Base-by-base conservation (phyloP, 2,329 filamentous ascomycete genomes). In the Madurella mycetomatis region DNA sequence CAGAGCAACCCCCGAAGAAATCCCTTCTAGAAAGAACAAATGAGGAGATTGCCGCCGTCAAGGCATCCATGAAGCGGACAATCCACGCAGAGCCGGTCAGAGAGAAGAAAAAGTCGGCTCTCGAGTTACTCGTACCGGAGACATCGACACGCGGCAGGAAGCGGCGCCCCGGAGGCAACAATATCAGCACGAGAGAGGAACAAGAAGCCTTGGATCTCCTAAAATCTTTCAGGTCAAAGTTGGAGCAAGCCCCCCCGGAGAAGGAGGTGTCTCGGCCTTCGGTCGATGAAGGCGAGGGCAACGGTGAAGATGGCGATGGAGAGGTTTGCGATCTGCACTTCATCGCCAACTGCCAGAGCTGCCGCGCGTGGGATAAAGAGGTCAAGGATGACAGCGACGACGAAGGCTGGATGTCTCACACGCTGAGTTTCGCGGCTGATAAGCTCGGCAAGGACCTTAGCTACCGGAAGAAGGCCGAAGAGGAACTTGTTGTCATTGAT, bases 291-390 rank as follows among this genome's bases (percentile, higher is more conserved):
- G 61, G 60, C 5, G 66, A 60, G 25, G 62, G 65, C 9, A 65
- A 66, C 12, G 66, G 65, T 32, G 62, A 62, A 39, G 64, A 61
- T 5, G 58, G 86, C 2, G 80, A 95, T 67, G 85, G 84, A 2
- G 80, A 80, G 47, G 77, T 95, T 4, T 99, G 94, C 67, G 94
- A 97, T 69, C 74, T 99, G 37, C 94, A 99, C 69, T 99, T 97
- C 70, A 95, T 99, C 59, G 88, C 88, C 47, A 89, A 95, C 64
- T 99, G 94, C 70, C 90, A 96, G 67, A 96, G 90, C 43, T 97
- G 94, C 70, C 84, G 83, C 55, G 82, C 86, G 0, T 96, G 92
- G 90, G 88, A 95, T 65, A 80, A 85, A 62, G 82, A 77, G 3
- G 75, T 77, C 12, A 76, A 79, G 18, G 75, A 75, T 2, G 82